phyloP scores from a whole-genome alignment of 768 basidiomycete species.

The Pleurotus djamor region DNA sequence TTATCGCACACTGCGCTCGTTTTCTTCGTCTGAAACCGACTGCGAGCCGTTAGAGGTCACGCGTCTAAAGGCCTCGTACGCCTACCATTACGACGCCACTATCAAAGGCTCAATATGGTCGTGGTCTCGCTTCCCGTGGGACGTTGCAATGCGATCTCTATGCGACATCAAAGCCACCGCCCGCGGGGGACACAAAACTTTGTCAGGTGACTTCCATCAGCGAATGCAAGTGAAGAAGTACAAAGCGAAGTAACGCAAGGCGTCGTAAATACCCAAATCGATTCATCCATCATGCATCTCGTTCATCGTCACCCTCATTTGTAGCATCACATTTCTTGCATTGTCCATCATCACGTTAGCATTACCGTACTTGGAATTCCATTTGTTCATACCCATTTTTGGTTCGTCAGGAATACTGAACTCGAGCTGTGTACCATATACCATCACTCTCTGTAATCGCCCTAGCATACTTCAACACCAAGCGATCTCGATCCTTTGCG shows the following conservation, averaged over 20 bases:
- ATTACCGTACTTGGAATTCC: neutral
- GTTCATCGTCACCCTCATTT: neutral
- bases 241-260: neutral
- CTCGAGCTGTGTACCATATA: constrained; percentile 73
- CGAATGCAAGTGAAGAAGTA: constrained; percentile 18
- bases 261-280: neutral
- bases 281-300: neutral
- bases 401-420: constrained; percentile 36
- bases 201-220: constrained; percentile 39
- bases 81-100: constrained; percentile 36
- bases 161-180: constrained; percentile 48
- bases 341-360: neutral
- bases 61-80: constrained; percentile 45
- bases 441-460: constrained; percentile 68
- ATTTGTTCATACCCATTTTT: neutral
- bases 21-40: neutral
- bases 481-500: constrained; percentile 82
- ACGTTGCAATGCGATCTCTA: constrained; percentile 47
- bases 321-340: too few species aligned
- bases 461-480: constrained; percentile 84
- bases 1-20: constrained; percentile 14
- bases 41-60: constrained; percentile 23
- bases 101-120: neutral
- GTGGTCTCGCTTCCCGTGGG: constrained; percentile 47
- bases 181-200: constrained; percentile 33